phyloP scores from a whole-genome alignment of 2,329 filamentous ascomycete species.

The Blumeria graminis region DNA sequence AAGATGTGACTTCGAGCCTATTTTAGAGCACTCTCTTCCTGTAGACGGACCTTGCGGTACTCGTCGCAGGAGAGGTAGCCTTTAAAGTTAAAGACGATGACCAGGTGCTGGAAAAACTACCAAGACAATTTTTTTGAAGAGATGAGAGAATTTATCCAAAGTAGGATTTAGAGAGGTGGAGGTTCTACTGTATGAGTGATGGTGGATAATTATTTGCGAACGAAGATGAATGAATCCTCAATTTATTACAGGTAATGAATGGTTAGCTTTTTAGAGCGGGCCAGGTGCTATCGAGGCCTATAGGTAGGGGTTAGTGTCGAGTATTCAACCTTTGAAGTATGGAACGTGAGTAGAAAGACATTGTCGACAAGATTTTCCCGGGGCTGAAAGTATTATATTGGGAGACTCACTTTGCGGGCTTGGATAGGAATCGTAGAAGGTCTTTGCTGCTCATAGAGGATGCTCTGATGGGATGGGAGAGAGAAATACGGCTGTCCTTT shows the following conservation, averaged over 20 bases:
- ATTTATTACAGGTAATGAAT: no score
- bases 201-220: no score
- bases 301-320: neutral
- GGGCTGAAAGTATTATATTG: conserved; percentile 2
- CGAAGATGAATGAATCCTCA: no score
- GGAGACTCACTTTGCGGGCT: conserved; percentile 63
- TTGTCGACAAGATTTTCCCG: no score
- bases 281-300: conserved; percentile 36
- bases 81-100: neutral
- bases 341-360: neutral
- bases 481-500: no score
- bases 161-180: neutral
- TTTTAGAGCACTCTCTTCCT: neutral
- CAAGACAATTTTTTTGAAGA: neutral
- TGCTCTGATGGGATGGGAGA: no score
- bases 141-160: neutral
- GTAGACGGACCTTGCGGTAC: neutral
- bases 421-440: conserved; percentile 78
- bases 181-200: no score
- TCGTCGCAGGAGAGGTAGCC: neutral
- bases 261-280: no score
- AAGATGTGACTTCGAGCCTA: neutral
- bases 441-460: conserved; percentile 76
- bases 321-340: neutral
- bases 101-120: neutral